Base-by-base conservation (phyloP, 1,139 yeast genomes). In the Saccharomyces hybrid region DNA sequence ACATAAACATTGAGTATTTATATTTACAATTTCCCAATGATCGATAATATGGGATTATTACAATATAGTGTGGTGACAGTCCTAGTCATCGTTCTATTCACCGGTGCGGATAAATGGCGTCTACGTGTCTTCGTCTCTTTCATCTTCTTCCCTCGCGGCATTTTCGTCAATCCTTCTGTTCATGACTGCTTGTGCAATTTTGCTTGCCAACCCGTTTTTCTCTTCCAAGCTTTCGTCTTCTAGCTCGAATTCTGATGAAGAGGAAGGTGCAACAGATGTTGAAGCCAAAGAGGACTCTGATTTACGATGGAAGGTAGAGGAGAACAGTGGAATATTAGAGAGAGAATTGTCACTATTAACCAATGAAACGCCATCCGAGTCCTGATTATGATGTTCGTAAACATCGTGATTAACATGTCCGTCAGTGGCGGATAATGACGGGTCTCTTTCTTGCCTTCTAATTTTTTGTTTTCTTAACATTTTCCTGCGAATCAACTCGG, bases 271-370 rank as follows among this genome's bases (percentile, higher is more conserved):
- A 19, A 48, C 50, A 6, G 59, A 54, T 9, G 55, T 52, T 19
- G 56, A 29, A 8, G 44, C 25, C 11, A 38, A 9, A 9, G 64
- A 60, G 7, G 54, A 41, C 14, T 53, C 58, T 1, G 62, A 60
- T 38, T 52, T 54, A 31, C 49, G 51, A 3, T 58, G 59, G 5
- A 55, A 50, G 8, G 57, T 48, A 14, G 53, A 58, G 2, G 71
- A 68, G 51, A 65, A 68, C n/a, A 68, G 50, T 14, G 71, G 71
- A 16, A 68, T 68, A 49, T 67, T 67, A 6, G 71, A 67, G 34
- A 68, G 48, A 1, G 71, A 67, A 53, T 67, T 68, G 52, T 68
- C 71, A 55, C 71, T 68, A 52, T 68, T 68, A 5, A 68, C 61
- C 52, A 68, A 54, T 2, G 71, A 68, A 26, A 68, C 54, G 5